Evolutionary conservation across 768 basidiomycete genomes (phyloP).

Genomic region (Pholiota conissans): DNA sequence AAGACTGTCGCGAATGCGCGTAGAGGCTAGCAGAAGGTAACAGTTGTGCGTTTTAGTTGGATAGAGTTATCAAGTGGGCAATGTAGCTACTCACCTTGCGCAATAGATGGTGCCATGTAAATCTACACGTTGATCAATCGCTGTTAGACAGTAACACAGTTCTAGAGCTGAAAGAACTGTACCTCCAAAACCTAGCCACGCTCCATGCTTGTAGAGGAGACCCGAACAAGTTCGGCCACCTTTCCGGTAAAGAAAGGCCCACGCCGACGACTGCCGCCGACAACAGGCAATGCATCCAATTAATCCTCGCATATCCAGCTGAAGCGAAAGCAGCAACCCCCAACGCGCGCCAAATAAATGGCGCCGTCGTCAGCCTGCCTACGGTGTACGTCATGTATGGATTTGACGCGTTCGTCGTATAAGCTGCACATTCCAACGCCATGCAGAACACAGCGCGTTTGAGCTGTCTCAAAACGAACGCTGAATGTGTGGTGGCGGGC

Average conservation of each 20-base stretch:
- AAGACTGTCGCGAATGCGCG: slow-evolving; percentile 8
- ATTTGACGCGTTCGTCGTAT: slow-evolving; percentile 15
- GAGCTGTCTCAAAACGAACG: slow-evolving; percentile 24
- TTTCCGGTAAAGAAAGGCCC: slow-evolving; percentile 21
- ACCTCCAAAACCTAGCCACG: slow-evolving; percentile 25
- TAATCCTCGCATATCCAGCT: slow-evolving; percentile 18
- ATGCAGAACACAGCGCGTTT: slow-evolving; percentile 7
- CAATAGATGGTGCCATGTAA: slow-evolving; percentile 22
- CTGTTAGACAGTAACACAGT: too few relatives aligned
- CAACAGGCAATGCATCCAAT: slow-evolving; percentile 16
- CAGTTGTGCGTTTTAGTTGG: not conserved
- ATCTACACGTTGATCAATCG: too few relatives aligned
- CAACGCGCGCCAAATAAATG: slow-evolving; percentile 13
- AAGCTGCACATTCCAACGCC: slow-evolving; percentile 2
- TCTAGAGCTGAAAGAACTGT: not conserved
- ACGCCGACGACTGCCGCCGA: slow-evolving; percentile 14
- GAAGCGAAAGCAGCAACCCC: slow-evolving; percentile 17
- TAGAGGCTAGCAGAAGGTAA: slow-evolving; percentile 1
- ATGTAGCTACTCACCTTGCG: slow-evolving; percentile 16
- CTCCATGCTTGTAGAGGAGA: slow-evolving; percentile 18
- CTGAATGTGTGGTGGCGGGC: slow-evolving; percentile 17
- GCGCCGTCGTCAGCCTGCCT: slow-evolving; percentile 6
- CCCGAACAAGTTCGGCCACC: slow-evolving; percentile 27
- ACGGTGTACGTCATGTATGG: slow-evolving; percentile 10
- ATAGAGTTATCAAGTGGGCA: not conserved